Conservation (phyloP, 2,329 filamentous ascomycete species). For the Phialocephala subalpina region DNA sequence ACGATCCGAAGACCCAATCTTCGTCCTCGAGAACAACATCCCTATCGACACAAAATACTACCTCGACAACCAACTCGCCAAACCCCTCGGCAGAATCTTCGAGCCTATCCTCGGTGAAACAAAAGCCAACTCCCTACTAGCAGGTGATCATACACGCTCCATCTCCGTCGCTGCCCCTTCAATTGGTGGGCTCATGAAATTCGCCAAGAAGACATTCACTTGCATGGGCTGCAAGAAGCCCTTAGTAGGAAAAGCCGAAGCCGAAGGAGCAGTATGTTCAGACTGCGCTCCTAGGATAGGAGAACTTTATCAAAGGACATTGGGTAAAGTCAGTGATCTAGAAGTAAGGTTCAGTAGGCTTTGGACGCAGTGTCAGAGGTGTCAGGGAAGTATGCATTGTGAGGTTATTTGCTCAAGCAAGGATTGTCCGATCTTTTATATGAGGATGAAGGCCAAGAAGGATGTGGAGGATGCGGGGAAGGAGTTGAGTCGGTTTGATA, state of each 20-base stretch:
- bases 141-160: constrained; percentile 92
- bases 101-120: constrained; percentile 96
- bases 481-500: constrained; percentile 89
- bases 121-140: constrained; percentile 85
- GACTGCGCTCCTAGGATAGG: constrained; percentile 86
- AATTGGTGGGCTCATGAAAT: constrained; percentile 96
- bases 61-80: constrained; percentile 96
- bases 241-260: constrained; percentile 79
- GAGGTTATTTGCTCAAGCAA: constrained; percentile 97
- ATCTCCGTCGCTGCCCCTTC: constrained; percentile 93
- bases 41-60: constrained; percentile 99
- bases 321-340: constrained; percentile 88
- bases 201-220: constrained; percentile 95
- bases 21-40: constrained; percentile 95
- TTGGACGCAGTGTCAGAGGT: constrained; percentile 98
- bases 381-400: constrained; percentile 96
- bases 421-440: constrained; percentile 99
- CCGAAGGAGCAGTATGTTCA: constrained; percentile 84
- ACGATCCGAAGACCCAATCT: constrained; percentile 96
- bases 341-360: constrained; percentile 91
- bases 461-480: constrained; percentile 95
- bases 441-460: constrained; percentile 99
- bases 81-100: constrained; percentile 94
- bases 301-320: constrained; percentile 91
- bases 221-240: constrained; percentile 99